Base-by-base conservation (phyloP, 495 filamentous ascomycete genomes). In the Parathielavia hyrcaniae region DNA sequence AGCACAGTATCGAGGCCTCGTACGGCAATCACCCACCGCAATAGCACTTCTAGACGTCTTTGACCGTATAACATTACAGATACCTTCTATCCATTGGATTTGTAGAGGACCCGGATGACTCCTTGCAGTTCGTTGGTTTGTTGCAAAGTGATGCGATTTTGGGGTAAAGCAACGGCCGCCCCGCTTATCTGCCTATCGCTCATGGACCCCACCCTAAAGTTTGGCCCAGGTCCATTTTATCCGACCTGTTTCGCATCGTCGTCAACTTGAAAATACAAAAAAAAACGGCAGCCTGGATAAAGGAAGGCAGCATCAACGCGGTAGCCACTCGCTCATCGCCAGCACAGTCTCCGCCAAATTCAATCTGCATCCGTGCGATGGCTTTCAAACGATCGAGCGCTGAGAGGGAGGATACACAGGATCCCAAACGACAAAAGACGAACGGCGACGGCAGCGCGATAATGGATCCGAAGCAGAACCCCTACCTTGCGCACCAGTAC, bases 401-500 rank as follows among this genome's bases (percentile, higher is more conserved):
- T 41, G 69, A 69, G 17, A 51, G 43, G 30, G 65, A 66, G 45
- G 61, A 56, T 52, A 55, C 4, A 44, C 63, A 71, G 46, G 69
- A 69, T 38, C 59, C 63, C 17, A 71, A 71, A 60, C 65, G 69
- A 14, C 44, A 71, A 55, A 71, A 70, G 63, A 68, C 69, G 45
- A 68, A 68, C 53, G 63, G 65, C 59, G 61, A 64, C 60, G 55
- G 23, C 44, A 58, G 55, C 50, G 61, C 61, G 11, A 53, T 77
- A 58, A 75, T 74, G 44, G 69, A 62, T 34, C 60, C 52, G 20
- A 71, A 76, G 49, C 66, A 67, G 62, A 97, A 97, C 66, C 88
- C 87, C 3, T 97, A 99, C 71, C 83, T 97, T 50, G 90, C 91
- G 50, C 95, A 99, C 67, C 88, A 87, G 82, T 87, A 90, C 70